Evolutionary conservation across 192 early-diverging fungal species (phyloP).

Genomic region (Chytriomyces confervae): DNA sequence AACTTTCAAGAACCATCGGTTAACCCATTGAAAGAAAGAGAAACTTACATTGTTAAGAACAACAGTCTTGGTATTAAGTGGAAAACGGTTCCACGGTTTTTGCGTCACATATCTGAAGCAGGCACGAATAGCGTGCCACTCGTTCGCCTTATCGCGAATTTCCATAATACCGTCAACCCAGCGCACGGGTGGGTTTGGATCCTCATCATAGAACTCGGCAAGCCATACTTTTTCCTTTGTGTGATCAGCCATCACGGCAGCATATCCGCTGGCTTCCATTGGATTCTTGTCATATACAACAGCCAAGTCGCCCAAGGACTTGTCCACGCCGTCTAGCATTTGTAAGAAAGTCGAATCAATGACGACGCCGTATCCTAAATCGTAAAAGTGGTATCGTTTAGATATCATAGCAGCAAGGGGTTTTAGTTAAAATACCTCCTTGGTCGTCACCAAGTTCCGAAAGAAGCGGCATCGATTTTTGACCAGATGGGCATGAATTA

Average conservation of each 20-base stretch:
- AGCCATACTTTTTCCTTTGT: conserved; percentile 33
- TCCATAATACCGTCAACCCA: conserved; percentile 79
- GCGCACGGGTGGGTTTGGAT: conserved; percentile 73
- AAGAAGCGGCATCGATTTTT: too few relatives aligned
- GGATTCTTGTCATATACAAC: conserved; percentile 39
- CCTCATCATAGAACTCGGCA: conserved; percentile 73
- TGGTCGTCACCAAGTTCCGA: conserved; percentile 30
- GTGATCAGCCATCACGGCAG: conserved; percentile 77
- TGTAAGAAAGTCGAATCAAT: conserved; percentile 59
- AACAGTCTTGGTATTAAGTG: conserved; percentile 73
- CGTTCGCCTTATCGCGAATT: conserved; percentile 63
- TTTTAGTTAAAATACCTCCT: conserved; percentile 59
- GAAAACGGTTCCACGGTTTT: conserved; percentile 85
- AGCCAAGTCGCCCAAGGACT: conserved; percentile 72
- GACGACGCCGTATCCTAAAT: conserved; percentile 69
- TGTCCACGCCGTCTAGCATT: conserved; percentile 66
- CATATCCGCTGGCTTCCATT: conserved; percentile 87
- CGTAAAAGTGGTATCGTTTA: conserved; percentile 83
- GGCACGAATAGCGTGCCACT: conserved; percentile 81
- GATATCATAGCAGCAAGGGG: conserved; percentile 86
- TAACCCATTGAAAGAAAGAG: not conserved
- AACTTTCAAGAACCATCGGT: too few relatives aligned
- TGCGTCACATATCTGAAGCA: conserved; percentile 89
- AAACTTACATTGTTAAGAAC: conserved; percentile 67
- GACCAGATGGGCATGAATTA: too few relatives aligned